Conservation (phyloP, 192 early-diverging fungal genomes). For the Coemansia sp. region DNA sequence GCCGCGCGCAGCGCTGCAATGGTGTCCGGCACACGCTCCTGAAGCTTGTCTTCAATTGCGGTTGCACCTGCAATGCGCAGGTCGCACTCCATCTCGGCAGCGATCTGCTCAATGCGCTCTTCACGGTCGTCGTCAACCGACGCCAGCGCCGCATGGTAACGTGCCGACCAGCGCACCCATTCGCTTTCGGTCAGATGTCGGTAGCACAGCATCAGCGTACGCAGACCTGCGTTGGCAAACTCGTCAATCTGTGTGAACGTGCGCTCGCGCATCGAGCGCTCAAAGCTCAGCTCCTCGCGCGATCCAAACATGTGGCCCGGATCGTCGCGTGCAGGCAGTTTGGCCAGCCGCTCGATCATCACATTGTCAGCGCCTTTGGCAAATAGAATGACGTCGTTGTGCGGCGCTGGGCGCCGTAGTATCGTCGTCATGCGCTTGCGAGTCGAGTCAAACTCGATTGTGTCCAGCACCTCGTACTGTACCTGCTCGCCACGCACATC, state of each 20-base stretch:
- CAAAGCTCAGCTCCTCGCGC: constrained; percentile 45
- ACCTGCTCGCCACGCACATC: constrained; percentile 68
- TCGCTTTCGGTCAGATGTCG: constrained; percentile 67
- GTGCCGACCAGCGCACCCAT: constrained; percentile 73
- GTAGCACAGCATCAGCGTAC: constrained; percentile 87
- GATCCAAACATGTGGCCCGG: constrained; percentile 19
- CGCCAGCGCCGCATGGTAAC: constrained; percentile 72
- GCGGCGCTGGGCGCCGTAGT: constrained; percentile 66
- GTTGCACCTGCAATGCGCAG: constrained; percentile 88
- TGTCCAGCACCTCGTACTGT: constrained; percentile 78
- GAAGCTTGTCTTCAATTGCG: constrained; percentile 95
- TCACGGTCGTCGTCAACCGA: constrained; percentile 72
- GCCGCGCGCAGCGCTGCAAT: constrained; percentile 80
- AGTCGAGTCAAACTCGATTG: constrained; percentile 94
- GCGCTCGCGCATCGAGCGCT: constrained; percentile 57
- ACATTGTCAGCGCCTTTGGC: constrained; percentile 97
- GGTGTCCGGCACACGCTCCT: constrained; percentile 91
- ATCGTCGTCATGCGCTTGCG: constrained; percentile 95
- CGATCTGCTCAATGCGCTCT: constrained; percentile 65
- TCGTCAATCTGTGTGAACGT: constrained; percentile 69
- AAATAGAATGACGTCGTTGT: constrained; percentile 81
- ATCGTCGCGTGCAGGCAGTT: constrained; percentile 18
- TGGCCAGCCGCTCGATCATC: constrained; percentile 73
- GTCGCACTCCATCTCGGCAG: constrained; percentile 79
- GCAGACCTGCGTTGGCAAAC: constrained; percentile 82